These are phyloP conservation scores for Penicillium coffeae DNA, from an alignment of 495 filamentous ascomycete species.

Conservation along the genomic window DNA sequence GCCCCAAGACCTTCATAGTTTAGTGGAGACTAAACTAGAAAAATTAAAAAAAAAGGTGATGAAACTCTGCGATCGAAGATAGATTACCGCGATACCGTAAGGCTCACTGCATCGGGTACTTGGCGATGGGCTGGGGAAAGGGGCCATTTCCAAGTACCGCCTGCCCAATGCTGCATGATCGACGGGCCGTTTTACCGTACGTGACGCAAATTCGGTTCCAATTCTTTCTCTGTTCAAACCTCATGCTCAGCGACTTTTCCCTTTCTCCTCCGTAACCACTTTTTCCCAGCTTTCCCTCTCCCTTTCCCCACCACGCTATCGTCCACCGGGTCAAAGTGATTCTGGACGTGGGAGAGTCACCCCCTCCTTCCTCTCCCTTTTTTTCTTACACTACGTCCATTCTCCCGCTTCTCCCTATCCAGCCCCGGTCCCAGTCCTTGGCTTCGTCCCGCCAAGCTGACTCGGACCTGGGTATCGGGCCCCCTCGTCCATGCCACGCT, in stretches of 20 bases:
- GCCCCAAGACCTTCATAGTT: too few relatives aligned
- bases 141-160: constrained; percentile 16
- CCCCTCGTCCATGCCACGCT: constrained; percentile 66
- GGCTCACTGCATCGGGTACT: not conserved
- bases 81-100: not conserved
- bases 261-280: constrained; percentile 10
- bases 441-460: constrained; percentile 51
- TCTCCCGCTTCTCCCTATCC: constrained; percentile 13
- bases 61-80: not conserved
- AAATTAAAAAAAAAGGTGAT: not conserved
- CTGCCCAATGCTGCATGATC: constrained; percentile 20
- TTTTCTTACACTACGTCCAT: not conserved
- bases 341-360: constrained; percentile 12
- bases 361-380: constrained; percentile 10
- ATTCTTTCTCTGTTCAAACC: constrained; percentile 16
- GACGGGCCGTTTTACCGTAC: constrained; percentile 19
- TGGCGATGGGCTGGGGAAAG: not conserved
- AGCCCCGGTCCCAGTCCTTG: constrained; percentile 52
- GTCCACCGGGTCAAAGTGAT: constrained; percentile 11
- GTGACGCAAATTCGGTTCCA: constrained; percentile 12
- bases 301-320: not conserved
- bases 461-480: constrained; percentile 48
- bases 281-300: constrained; percentile 13
- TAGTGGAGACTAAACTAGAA: not conserved
- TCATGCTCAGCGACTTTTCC: constrained; percentile 21